A percentile compares a stretch with the other conserved stretches of the same genome.
phyloP scores from a whole-genome alignment of 2,329 filamentous ascomycete species.

The Talaromyces sp. region DNA sequence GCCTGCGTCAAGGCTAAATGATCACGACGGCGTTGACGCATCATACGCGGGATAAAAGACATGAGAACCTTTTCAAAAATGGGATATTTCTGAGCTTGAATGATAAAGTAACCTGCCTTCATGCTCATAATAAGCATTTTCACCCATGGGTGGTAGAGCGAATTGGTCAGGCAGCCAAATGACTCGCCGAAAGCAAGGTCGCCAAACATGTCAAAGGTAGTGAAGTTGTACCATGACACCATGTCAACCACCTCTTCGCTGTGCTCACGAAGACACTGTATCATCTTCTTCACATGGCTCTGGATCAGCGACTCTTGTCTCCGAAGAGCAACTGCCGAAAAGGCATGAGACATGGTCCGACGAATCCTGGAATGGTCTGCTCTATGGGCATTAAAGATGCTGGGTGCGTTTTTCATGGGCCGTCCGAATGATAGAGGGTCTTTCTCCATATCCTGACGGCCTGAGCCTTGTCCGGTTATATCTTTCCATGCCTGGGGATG shows the following conservation, averaged over 20 bases:
- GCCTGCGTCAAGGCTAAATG: not conserved
- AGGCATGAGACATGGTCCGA: constrained; percentile 28
- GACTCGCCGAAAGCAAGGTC: not conserved
- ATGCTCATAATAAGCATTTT: not conserved
- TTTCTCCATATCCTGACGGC: not conserved
- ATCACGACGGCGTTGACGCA: not conserved
- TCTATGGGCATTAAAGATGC: constrained; percentile 21
- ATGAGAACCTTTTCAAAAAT: not conserved
- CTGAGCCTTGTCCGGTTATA: not conserved
- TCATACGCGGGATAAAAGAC: not conserved
- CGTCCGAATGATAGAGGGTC: not conserved
- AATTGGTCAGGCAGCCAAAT: not conserved
- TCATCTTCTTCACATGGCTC: constrained; percentile 24
- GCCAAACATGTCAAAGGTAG: not conserved
- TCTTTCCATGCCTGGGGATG: constrained; percentile 8
- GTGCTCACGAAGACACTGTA: constrained; percentile 3
- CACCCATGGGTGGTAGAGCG: not conserved
- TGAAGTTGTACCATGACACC: not conserved
- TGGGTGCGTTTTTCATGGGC: not conserved
- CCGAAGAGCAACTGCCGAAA: constrained; percentile 28
- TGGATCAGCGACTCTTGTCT: constrained; percentile 30
- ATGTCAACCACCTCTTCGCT: not conserved
- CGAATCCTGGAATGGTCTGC: constrained; percentile 26
- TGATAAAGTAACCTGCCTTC: not conserved
- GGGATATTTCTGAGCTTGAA: not conserved